Evolutionary conservation across 2,329 filamentous ascomycete genomes (phyloP), one percentile per base, ranked within the genome.

Genomic region (Calonectria crousiana): DNA sequence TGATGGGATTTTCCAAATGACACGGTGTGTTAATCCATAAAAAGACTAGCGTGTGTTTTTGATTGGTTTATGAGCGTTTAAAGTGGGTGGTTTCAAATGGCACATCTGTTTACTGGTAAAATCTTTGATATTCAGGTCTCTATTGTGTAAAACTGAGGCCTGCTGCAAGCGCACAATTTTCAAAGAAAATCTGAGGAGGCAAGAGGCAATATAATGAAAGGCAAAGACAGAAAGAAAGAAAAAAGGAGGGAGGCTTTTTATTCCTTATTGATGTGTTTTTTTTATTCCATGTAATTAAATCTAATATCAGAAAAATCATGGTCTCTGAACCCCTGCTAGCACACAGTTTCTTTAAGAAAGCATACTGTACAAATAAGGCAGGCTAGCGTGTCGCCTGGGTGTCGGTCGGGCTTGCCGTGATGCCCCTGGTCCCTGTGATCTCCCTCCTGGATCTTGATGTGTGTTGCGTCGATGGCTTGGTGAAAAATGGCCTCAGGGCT

Each of bases 341-440:
- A 23, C 9, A 47, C 44, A 47, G 44, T 47, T 23, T 23, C 9
- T 13, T n/a, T 10, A 11, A 13, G n/a, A 47, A 47, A 47, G 41
- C n/a, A 10, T 47, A 47, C 41, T 47, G 41, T 20, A 11, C 4
- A 1, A 47, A 47, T n/a, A 10, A n/a, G 41, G 41, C 41, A 47
- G 6, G 14, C 20, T 72, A 72, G 69, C 34, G 64, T 32, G 38
- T 38, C 34, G 34, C 26, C 41, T 49, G 41, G 56, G 56, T 47
- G 38, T 47, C 14, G 36, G 49, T 4, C 30, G 56, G 44, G 23
- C 53, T n/a, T n/a, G 23, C 62, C 30, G 38, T 60, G 62, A 51
- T 71, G 28, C 36, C 62, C 69, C 51, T 67, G 69, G 51, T 47
- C 69, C 69, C 69, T 67, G 62, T 71, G 68, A 70, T 70, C 68